These are phyloP conservation scores for Hypericum androsaemum DNA, from an alignment of 345 rosid genomes.

Conservation along the genomic window DNA sequence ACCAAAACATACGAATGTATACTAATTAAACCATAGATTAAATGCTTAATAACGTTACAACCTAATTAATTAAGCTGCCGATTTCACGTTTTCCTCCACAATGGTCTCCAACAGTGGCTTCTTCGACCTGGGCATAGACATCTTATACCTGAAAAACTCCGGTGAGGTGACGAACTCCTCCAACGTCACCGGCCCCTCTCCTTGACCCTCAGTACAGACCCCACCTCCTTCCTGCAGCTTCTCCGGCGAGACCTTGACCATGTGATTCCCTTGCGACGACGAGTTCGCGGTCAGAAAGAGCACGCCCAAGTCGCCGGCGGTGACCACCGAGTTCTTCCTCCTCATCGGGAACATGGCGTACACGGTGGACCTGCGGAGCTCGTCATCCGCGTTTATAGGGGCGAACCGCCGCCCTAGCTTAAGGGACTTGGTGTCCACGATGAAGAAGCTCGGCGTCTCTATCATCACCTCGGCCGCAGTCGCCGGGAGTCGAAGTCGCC, in stretches of 20 bases:
- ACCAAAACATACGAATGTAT: too few relatives aligned
- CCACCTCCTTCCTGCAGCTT: slow-evolving; percentile 13
- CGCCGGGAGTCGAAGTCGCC: slow-evolving; percentile 35
- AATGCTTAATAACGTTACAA: too few relatives aligned
- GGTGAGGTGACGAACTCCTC: slow-evolving; percentile 32
- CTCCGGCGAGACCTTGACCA: slow-evolving; percentile 13
- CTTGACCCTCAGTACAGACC: too few relatives aligned
- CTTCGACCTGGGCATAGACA: slow-evolving; percentile 63
- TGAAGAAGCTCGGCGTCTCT: slow-evolving; percentile 70
- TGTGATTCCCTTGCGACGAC: slow-evolving; percentile 14
- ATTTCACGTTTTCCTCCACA: slow-evolving; percentile 29
- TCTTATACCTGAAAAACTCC: slow-evolving; percentile 40
- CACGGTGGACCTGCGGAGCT: slow-evolving; percentile 45
- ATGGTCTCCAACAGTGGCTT: slow-evolving; percentile 76
- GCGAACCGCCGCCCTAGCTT: slow-evolving; percentile 51
- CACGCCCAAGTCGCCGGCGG: slow-evolving; percentile 54
- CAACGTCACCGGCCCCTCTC: too few relatives aligned
- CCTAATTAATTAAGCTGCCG: too few relatives aligned
- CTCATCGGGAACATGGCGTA: slow-evolving; percentile 74
- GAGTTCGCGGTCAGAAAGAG: slow-evolving; percentile 44
- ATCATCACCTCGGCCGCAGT: slow-evolving; percentile 88
- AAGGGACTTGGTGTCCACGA: slow-evolving; percentile 57
- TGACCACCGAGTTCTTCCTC: slow-evolving; percentile 45
- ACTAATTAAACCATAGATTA: too few relatives aligned
- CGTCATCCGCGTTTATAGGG: slow-evolving; percentile 72